These are phyloP conservation scores for Setomelanomma holmii DNA, from an alignment of 2,329 filamentous ascomycete genomes.

Conservation along the genomic window DNA sequence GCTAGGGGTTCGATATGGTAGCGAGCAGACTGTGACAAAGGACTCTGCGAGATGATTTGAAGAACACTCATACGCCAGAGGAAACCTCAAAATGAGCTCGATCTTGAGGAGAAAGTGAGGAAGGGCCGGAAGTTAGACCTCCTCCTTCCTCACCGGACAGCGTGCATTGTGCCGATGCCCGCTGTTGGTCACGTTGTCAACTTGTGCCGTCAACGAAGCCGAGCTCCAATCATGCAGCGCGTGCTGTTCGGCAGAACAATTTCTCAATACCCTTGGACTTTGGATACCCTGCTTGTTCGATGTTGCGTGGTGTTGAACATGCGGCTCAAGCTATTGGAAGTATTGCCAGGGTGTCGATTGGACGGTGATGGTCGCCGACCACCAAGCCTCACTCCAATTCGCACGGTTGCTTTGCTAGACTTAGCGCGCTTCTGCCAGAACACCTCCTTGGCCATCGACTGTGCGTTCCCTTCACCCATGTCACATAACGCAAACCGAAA, in stretches of 20 bases:
- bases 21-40: slow-evolving; percentile 37
- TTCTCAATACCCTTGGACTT: slow-evolving; percentile 3
- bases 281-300: slow-evolving; percentile 2
- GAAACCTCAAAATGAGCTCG: neutral
- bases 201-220: neutral
- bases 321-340: slow-evolving; percentile 12
- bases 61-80: neutral
- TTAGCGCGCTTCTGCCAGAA: slow-evolving; percentile 4
- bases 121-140: neutral
- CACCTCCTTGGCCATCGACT: slow-evolving; percentile 1
- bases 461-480: slow-evolving; percentile 13
- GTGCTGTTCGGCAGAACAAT: neutral
- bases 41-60: slow-evolving; percentile 10
- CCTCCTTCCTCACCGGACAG: slow-evolving; percentile 8
- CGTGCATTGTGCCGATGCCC: neutral
- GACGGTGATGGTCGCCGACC: slow-evolving; percentile 32
- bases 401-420: slow-evolving; percentile 18
- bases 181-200: neutral
- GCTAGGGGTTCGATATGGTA: slow-evolving; percentile 24
- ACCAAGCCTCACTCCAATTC: slow-evolving; percentile 34
- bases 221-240: neutral
- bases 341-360: slow-evolving; percentile 19
- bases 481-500: slow-evolving; percentile 12
- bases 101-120: neutral
- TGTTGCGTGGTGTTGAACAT: slow-evolving; percentile 3